Percentiles rank a stretch among this genome's conserved stretches.
phyloP scores from a whole-genome alignment of 2,329 filamentous ascomycete genomes.

The Monosporascus cannonballus region DNA sequence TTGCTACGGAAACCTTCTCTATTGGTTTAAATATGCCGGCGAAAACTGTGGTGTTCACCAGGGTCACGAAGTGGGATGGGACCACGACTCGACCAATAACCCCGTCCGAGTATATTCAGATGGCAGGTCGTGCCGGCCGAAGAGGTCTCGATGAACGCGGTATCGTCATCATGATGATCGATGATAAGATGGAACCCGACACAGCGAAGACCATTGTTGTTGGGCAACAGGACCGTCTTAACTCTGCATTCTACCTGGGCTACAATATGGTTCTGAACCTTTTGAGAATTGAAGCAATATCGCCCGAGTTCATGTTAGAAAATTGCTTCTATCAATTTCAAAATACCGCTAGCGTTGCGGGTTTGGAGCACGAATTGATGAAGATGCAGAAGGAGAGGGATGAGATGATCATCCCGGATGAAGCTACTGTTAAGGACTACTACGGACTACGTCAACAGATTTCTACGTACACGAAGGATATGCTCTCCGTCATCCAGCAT shows the following conservation, averaged over 20 bases:
- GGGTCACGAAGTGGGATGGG: conserved; percentile 92
- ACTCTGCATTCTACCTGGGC: conserved; percentile 94
- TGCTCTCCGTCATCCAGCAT: conserved; percentile 86
- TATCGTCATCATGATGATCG: conserved; percentile 99
- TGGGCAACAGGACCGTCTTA: conserved; percentile 92
- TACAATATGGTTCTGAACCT: conserved; percentile 99
- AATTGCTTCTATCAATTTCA: conserved; percentile 98
- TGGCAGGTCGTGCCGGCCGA: conserved; percentile 95
- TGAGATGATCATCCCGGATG: conserved; percentile 73
- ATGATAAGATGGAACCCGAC: conserved; percentile 90
- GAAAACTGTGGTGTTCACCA: conserved; percentile 98
- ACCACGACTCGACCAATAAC: conserved; percentile 75
- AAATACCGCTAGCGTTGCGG: conserved; percentile 80
- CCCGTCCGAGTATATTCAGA: conserved; percentile 95
- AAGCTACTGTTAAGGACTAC: conserved; percentile 87
- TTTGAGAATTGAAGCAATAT: conserved; percentile 97
- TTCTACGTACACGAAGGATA: conserved; percentile 76
- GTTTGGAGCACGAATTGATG: conserved; percentile 75
- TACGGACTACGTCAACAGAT: conserved; percentile 84
- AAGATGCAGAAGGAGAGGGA: conserved; percentile 71
- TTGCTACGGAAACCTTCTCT: conserved; percentile 97
- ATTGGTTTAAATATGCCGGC: conserved; percentile 99
- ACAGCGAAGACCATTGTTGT: conserved; percentile 94
- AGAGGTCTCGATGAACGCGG: conserved; percentile 95
- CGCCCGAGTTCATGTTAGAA: conserved; percentile 98